Base-by-base conservation (phyloP, 2,329 filamentous ascomycete genomes). In the Aspergillus sp. region DNA sequence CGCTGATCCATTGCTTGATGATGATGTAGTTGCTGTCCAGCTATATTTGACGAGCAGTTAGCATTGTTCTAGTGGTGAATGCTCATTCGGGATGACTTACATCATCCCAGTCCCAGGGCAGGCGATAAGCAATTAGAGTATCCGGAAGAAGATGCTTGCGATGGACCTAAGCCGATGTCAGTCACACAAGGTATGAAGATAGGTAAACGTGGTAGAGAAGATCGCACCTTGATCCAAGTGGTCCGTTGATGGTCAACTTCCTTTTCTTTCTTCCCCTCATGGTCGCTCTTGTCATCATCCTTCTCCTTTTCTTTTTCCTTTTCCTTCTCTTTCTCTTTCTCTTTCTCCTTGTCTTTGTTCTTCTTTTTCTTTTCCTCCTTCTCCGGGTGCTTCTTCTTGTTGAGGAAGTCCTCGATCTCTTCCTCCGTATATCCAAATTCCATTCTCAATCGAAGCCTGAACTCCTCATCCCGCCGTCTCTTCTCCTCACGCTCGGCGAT, bases 1-100 rank as follows among this genome's bases (percentile, higher is more conserved):
- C 87, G 4, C 85, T 84, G 54, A 92, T 86, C 85, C 86, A 90
- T 57, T 86, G 82, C 75, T 89, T 90, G 76, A 92, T 89, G 60
- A 93, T 75, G 57, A 92, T 80, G 66, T 86, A 92, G 51, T 89
- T 86, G 18, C 85, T 82, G 68, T 92, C 87, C 54, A 65, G 66
- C 78, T 80, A 54, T 81, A 45, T 5, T 46, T 49, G 46, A 31
- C 32, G 50, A 46, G 51, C 16, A 29, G 57, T 58, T 53, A 51
- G 58, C 47, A 31, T 57, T 45, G 11, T 55, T 51, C 26, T 20
- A 6, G 39, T 1, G 16, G 12, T 42, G 3, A 50, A 7, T 18
- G 31, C 2, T 22, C 16, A 22, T 5, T 10, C 12, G n/a, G 52
- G 29, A 46, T 29, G 20, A 69, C 77, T 72, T 72, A 81, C 78